Percentiles rank a stretch among this genome's conserved stretches.
phyloP scores from a whole-genome alignment of 2,329 filamentous ascomycete genomes.

The Diatrype stigma region DNA sequence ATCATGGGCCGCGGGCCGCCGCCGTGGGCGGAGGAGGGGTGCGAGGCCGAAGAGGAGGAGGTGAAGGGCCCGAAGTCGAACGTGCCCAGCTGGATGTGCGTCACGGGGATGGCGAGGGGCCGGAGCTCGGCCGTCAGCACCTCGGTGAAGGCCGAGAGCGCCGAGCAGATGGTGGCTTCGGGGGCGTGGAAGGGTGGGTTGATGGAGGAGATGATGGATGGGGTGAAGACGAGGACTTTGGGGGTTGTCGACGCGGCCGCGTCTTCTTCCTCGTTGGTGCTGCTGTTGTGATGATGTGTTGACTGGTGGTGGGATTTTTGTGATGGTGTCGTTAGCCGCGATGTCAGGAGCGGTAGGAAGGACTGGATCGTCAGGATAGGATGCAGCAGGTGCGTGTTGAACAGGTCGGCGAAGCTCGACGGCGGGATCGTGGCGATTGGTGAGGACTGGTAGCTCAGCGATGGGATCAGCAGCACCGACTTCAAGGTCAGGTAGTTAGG shows the following conservation, averaged over 20 bases:
- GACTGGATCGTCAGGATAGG: slow-evolving; percentile 85
- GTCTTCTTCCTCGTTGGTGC: slow-evolving; percentile 27
- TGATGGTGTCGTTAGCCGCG: slow-evolving; percentile 43
- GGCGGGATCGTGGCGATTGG: slow-evolving; percentile 82
- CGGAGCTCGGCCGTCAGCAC: slow-evolving; percentile 76
- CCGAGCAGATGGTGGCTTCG: slow-evolving; percentile 80
- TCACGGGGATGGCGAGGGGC: slow-evolving; percentile 71
- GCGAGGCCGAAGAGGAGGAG: slow-evolving; percentile 41
- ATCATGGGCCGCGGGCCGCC: slow-evolving; percentile 28
- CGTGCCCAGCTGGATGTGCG: slow-evolving; percentile 85
- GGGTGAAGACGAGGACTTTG: slow-evolving; percentile 73
- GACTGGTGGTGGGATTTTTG: slow-evolving; percentile 20
- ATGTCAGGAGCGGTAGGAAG: slow-evolving; percentile 75
- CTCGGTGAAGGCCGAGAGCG: slow-evolving; percentile 79
- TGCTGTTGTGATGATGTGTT: neutral
- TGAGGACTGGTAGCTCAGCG: slow-evolving; percentile 73
- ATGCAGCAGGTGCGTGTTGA: slow-evolving; percentile 87
- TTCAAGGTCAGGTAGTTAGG: slow-evolving; percentile 72
- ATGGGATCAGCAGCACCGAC: slow-evolving; percentile 79
- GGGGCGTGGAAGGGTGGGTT: slow-evolving; percentile 77
- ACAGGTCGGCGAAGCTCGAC: slow-evolving; percentile 79
- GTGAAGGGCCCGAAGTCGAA: slow-evolving; percentile 76
- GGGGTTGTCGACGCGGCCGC: slow-evolving; percentile 45
- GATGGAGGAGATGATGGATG: slow-evolving; percentile 75
- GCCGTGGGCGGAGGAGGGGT: slow-evolving; percentile 18